Base-by-base conservation (phyloP, 2,329 filamentous ascomycete species). In the Penicillium capsulatum region DNA sequence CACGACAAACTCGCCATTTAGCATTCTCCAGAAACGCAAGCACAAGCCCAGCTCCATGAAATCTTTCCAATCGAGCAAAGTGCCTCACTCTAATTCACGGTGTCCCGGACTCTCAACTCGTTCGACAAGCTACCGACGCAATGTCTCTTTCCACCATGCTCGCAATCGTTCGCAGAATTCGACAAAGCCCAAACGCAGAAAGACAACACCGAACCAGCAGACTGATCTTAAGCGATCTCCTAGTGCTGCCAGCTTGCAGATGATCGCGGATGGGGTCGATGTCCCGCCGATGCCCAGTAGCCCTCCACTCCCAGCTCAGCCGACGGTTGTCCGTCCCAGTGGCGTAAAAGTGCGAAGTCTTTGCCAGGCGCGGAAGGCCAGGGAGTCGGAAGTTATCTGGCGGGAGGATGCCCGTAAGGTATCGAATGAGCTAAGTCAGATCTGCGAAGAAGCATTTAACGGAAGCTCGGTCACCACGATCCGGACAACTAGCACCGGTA, bases 391-490 rank as follows among this genome's bases (percentile, higher is more conserved):
- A 38, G 70, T 75, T 27, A 69, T 72, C 33, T 83, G 80, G 65
- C 82, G 79, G 52, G 87, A 89, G 42, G 90, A 95, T 59, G 77
- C 92, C 38, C 77, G 87, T 5, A 83, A 91, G 53, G 84, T 94
- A 41, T 94, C 88, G 53, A 80, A 79, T 54, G 88, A 88, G 54
- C 81, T 96, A 45, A 87, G 88, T 34, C 87, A 88, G 63, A 86
- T 92, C 42, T 94, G 90, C 57, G 90, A 97, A 57, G 86, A 92
- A 56, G 90, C 90, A 1, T 96, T 97, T 69, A 90, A 87, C 58
- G 81, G 84, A 52, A 75, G 69, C 38, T 83, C 74, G 1, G 64
- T 75, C 15, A 71, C 76, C 2, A 78, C 72, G 35, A 63, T 58
- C 17, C 67, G 67, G 3, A 74, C 72, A 1, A 67, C 68, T 7